These are phyloP conservation scores for Talaromyces rugulosus DNA, from an alignment of 2,329 filamentous ascomycete genomes.

Conservation along the genomic window DNA sequence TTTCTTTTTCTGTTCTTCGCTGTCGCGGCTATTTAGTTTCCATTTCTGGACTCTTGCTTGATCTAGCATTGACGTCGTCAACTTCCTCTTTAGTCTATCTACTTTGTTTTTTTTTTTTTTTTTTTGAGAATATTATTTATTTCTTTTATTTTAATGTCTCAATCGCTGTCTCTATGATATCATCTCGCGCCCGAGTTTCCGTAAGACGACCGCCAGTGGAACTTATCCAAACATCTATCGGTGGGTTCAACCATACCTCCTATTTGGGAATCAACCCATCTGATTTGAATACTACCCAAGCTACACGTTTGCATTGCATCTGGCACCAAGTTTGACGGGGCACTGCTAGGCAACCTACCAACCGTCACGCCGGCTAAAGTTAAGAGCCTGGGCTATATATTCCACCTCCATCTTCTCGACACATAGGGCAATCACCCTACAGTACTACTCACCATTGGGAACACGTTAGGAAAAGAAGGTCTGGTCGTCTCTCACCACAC, in stretches of 20 bases:
- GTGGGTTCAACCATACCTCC: neutral
- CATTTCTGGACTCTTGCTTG: neutral
- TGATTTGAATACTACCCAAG: neutral
- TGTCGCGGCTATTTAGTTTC: neutral
- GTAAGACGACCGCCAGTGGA: neutral
- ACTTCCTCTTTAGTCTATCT: conserved; percentile 26
- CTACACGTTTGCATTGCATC: neutral
- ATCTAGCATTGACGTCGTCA: conserved; percentile 3
- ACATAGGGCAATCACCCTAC: neutral
- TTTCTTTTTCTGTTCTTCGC: neutral
- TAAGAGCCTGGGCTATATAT: neutral
- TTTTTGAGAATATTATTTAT: conserved; percentile 17
- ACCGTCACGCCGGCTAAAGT: neutral
- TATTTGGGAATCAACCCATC: neutral
- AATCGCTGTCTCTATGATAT: conserved; percentile 26
- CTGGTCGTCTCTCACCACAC: neutral
- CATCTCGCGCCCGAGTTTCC: conserved; percentile 21
- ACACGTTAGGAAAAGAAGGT: conserved; percentile 17
- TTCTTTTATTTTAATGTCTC: conserved; percentile 15
- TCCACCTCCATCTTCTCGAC: neutral
- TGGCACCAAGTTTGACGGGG: neutral
- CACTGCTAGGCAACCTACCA: neutral
- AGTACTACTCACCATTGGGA: conserved; percentile 11
- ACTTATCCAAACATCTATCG: neutral
- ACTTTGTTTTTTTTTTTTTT: conserved; percentile 19